phyloP scores from a whole-genome alignment of 2,329 filamentous ascomycete genomes.

The Xylariaceae sp. region DNA sequence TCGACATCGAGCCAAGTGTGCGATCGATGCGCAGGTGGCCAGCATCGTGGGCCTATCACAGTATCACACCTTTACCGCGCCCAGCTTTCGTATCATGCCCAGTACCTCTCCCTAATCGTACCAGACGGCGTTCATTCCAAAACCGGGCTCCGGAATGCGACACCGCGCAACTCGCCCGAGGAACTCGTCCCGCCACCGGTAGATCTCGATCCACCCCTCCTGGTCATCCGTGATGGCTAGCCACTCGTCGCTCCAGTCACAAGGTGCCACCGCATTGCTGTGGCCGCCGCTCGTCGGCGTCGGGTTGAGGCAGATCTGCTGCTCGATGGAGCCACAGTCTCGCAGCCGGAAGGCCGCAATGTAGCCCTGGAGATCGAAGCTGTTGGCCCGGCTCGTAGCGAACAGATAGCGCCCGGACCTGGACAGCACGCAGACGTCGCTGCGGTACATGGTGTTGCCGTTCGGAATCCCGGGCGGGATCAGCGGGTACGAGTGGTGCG shows the following conservation, averaged over 20 bases:
- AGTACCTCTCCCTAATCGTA: conserved; percentile 55
- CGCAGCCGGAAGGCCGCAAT: conserved; percentile 72
- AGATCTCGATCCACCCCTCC: conserved; percentile 81
- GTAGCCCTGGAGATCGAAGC: conserved; percentile 71
- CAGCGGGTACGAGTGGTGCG: conserved; percentile 67
- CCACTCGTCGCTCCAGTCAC: conserved; percentile 82
- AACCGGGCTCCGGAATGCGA: conserved; percentile 78
- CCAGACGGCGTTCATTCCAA: conserved; percentile 97
- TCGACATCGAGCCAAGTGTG: not conserved
- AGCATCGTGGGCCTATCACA: not conserved
- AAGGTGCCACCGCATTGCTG: conserved; percentile 80
- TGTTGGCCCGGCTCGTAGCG: conserved; percentile 75
- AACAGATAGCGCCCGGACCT: conserved; percentile 70
- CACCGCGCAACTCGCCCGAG: conserved; percentile 70
- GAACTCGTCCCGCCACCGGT: conserved; percentile 78
- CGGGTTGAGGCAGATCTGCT: conserved; percentile 73
- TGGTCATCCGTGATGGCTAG: conserved; percentile 86
- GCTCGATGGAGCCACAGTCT: conserved; percentile 64
- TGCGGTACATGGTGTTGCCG: conserved; percentile 63
- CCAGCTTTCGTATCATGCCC: not conserved
- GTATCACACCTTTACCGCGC: not conserved
- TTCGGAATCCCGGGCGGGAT: conserved; percentile 65
- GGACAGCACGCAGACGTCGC: conserved; percentile 74
- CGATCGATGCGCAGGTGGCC: not conserved
- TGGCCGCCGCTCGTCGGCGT: conserved; percentile 84